These are phyloP conservation scores for Trichoderma sp. DNA, from an alignment of 2,329 filamentous ascomycete species.

Conservation along the genomic window DNA sequence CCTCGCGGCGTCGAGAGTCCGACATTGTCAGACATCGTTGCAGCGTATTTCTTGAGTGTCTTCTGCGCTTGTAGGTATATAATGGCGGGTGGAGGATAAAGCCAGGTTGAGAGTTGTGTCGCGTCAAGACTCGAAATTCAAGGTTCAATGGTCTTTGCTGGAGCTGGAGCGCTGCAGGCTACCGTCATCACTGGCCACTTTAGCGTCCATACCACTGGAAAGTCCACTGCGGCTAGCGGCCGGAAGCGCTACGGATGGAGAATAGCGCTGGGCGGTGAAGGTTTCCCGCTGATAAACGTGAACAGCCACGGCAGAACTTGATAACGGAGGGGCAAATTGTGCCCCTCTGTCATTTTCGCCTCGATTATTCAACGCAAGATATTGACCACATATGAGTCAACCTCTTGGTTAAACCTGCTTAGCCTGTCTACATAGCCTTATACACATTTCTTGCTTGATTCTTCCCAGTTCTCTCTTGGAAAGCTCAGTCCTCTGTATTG, in stretches of 20 bases:
- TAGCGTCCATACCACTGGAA: not conserved
- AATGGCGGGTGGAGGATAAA: not conserved
- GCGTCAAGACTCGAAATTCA: not conserved
- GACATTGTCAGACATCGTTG: slow-evolving; percentile 87
- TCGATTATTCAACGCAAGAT: not conserved
- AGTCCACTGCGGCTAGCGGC: not conserved
- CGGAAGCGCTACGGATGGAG: not conserved
- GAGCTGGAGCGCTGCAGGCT: not conserved
- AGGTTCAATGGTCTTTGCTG: not conserved
- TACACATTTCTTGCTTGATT: not conserved
- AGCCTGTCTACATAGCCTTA: not conserved
- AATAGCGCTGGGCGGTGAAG: slow-evolving; percentile 3
- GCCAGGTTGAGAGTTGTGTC: not conserved
- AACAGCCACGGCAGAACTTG: slow-evolving; percentile 26
- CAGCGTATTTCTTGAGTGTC: not conserved
- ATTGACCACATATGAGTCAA: slow-evolving; percentile 11
- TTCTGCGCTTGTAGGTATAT: too few species aligned
- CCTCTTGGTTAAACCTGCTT: not conserved
- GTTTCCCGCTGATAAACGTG: slow-evolving; percentile 10
- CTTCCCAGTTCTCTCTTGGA: not conserved
- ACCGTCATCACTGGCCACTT: slow-evolving; percentile 2
- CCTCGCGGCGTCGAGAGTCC: slow-evolving; percentile 91
- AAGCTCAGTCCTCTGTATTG: not conserved
- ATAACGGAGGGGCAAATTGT: slow-evolving; percentile 25
- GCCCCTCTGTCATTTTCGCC: slow-evolving; percentile 1